Evolutionary conservation across 192 early-diverging fungal species (phyloP), one percentile per base, ranked within the genome.

Genomic region (Umbelopsis isabellina): DNA sequence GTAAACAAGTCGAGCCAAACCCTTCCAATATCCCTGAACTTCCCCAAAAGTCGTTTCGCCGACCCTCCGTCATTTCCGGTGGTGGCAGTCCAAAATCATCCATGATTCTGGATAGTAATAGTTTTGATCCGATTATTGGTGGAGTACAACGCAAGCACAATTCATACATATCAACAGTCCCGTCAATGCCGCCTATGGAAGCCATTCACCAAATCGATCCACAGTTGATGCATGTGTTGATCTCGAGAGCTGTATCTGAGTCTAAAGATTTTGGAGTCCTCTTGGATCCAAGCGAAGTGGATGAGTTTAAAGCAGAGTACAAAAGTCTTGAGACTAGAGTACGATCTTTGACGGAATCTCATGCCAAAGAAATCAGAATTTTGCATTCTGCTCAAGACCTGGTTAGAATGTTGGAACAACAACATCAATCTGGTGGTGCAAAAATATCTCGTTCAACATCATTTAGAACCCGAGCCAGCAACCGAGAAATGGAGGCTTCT

Each of bases 381-480:
- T 25, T 70, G 30, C 69, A 70, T 46, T 70, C 69, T 1, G 69
- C 52, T 37, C 49, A 51, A 46, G 52, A 70, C 45, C 45, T 70
- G 16, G 10, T 70, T 16, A 55, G 44, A 27, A 51, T 70, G 49
- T 9, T 53, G 51, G 69, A 70, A 33, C 41, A 33, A 35, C 45
- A 66, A n/a, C 41, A 66, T 16, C 52, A 18, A 18, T 44, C 49
- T 33, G 49, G 50, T 35, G 44, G 52, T 18, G 10, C 25, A 33
- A 66, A 66, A 33, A 20, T 47, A 11, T 61, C 55, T 16, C 55
- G 55, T 3, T 35, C 55, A 30, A 2, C 55, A 0, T 61, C 55
- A 2, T 61, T 61, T 25, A 35, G 65, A 30, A 66, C 41, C 20
- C 12, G 20, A 46, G 41, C 65, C 20, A 66, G 12, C 10, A 35